These are phyloP conservation scores for Raphidocelis subcapitata DNA, from an alignment of 139 green algal species.

Conservation along the genomic window DNA sequence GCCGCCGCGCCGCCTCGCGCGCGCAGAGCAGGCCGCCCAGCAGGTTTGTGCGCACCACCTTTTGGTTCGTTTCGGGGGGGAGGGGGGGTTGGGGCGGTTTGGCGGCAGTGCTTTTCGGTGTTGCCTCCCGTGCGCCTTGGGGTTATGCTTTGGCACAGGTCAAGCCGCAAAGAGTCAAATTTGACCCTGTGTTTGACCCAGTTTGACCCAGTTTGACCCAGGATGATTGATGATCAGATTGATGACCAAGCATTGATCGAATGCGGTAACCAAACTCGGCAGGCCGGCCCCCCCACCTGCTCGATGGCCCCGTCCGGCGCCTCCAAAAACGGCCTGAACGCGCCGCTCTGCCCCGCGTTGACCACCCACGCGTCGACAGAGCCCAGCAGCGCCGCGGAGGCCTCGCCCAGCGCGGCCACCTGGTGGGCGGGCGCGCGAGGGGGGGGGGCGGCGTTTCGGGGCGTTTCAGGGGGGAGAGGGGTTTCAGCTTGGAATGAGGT, in stretches of 20 bases:
- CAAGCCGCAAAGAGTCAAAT: too few relatives aligned
- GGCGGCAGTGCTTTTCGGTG: too few relatives aligned
- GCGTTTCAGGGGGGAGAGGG: neutral
- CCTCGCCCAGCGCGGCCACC: neutral
- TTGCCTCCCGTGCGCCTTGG: too few relatives aligned
- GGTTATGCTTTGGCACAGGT: too few relatives aligned
- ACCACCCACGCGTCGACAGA: constrained; percentile 83
- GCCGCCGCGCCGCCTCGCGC: constrained; percentile 81
- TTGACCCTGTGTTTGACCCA: too few relatives aligned
- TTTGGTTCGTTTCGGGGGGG: too few relatives aligned
- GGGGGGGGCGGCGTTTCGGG: neutral
- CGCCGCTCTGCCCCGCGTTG: constrained; percentile 75
- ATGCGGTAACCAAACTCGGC: too few relatives aligned
- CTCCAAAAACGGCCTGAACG: constrained; percentile 64
- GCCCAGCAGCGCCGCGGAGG: constrained; percentile 34
- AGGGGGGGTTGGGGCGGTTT: too few relatives aligned
- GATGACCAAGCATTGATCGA: too few relatives aligned
- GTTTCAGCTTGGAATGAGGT: too few relatives aligned
- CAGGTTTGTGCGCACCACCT: constrained; percentile 86
- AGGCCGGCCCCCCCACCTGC: constrained; percentile 26
- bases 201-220: too few relatives aligned
- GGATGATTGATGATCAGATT: too few relatives aligned
- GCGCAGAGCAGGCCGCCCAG: constrained; percentile 76
- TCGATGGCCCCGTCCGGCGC: constrained; percentile 42
- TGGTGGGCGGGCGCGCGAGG: neutral